These are phyloP conservation scores for Cordyceps cateniannulata DNA, from an alignment of 2,329 filamentous ascomycete genomes.

Conservation along the genomic window DNA sequence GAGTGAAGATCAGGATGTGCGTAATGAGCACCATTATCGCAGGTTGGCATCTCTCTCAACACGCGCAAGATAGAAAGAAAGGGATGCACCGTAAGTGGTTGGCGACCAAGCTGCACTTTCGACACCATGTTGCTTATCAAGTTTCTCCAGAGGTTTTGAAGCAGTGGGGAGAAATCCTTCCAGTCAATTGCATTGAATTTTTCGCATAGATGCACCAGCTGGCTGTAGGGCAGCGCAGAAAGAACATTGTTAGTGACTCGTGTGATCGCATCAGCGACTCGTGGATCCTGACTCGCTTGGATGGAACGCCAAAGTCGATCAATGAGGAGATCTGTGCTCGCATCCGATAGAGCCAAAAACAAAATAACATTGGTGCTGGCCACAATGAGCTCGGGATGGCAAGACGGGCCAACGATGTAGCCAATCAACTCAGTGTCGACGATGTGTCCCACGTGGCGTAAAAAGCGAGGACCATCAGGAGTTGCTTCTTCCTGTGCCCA, in stretches of 20 bases:
- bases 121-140: slow-evolving; percentile 45
- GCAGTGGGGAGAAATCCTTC: slow-evolving; percentile 48
- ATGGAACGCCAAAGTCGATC: slow-evolving; percentile 82
- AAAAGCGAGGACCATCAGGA: slow-evolving; percentile 40
- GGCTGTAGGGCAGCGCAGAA: slow-evolving; percentile 40
- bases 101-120: slow-evolving; percentile 34
- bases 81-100: slow-evolving; percentile 33
- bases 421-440: slow-evolving; percentile 66
- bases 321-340: slow-evolving; percentile 65
- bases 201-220: slow-evolving; percentile 59
- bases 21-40: slow-evolving; percentile 45
- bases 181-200: slow-evolving; percentile 48
- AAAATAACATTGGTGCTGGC: slow-evolving; percentile 79
- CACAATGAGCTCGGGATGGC: slow-evolving; percentile 82
- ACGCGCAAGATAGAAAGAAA: slow-evolving; percentile 56
- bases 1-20: slow-evolving; percentile 56
- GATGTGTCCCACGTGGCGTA: slow-evolving; percentile 57
- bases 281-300: slow-evolving; percentile 72
- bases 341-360: slow-evolving; percentile 74
- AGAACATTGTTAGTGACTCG: slow-evolving; percentile 51
- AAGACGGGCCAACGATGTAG: slow-evolving; percentile 85
- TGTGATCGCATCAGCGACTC: slow-evolving; percentile 75
- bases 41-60: slow-evolving; percentile 63
- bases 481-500: slow-evolving; percentile 53
- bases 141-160: slow-evolving; percentile 55